Evolutionary conservation across 257 asterid species (phyloP).

Genomic region (Nicotiana otophora): DNA sequence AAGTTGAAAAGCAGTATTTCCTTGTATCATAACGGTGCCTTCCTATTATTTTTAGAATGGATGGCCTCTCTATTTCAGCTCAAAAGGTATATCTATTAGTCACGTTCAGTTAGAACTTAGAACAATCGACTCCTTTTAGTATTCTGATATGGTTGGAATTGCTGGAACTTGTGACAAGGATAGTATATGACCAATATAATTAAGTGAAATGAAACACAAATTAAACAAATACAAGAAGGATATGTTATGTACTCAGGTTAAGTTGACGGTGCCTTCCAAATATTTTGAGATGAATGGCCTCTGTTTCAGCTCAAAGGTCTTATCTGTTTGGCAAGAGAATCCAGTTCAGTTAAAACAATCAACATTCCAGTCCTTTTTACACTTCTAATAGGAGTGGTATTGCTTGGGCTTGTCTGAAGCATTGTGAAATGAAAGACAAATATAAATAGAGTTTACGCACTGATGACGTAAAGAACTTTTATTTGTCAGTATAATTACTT

Average conservation of each 20-base stretch:
- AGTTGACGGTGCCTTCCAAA: not conserved
- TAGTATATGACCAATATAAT: not conserved
- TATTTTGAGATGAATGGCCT: not conserved
- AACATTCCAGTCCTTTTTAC: no score
- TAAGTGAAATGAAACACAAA: not conserved
- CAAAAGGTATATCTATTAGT: not conserved
- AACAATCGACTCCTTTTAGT: not conserved
- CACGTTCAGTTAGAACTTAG: not conserved
- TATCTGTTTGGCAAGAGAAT: not conserved
- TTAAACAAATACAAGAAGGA: not conserved
- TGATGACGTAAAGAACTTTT: no score
- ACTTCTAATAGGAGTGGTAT: no score
- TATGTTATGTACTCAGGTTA: not conserved
- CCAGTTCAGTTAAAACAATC: not conserved
- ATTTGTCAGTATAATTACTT: no score
- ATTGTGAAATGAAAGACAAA: no score
- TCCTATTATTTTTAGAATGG: constrained; percentile 30
- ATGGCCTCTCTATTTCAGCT: constrained; percentile 14
- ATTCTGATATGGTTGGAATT: not conserved
- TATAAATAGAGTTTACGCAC: no score
- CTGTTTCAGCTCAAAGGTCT: not conserved
- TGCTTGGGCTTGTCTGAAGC: no score
- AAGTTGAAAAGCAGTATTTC: not conserved
- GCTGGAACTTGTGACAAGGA: not conserved
- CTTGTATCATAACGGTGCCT: constrained; percentile 17